phyloP scores from a whole-genome alignment of 2,329 filamentous ascomycete genomes.

The Fusarium chuoi region DNA sequence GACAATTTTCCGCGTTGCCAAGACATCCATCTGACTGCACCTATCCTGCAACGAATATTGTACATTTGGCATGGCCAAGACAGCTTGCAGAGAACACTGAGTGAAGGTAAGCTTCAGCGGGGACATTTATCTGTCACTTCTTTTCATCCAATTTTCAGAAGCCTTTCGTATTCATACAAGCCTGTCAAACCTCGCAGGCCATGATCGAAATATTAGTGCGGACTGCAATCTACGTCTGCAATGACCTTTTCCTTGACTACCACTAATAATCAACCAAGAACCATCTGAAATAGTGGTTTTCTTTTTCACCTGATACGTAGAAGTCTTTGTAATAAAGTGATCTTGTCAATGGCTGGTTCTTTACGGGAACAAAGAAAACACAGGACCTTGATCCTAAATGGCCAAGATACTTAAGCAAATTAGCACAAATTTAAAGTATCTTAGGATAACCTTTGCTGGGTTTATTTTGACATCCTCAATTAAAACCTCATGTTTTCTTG shows the following conservation, averaged over 20 bases:
- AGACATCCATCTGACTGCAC: not conserved
- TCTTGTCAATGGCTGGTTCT: no score
- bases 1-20: not conserved
- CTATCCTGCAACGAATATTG: not conserved
- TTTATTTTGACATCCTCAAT: fast-evolving
- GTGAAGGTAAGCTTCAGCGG: not conserved
- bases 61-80: fast-evolving
- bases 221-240: fast-evolving
- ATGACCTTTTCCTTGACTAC: fast-evolving
- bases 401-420: not conserved
- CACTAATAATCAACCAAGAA: fast-evolving
- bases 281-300: fast-evolving
- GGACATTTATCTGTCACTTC: fast-evolving
- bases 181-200: not conserved
- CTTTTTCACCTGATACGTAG: not conserved
- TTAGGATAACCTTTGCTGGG: fast-evolving
- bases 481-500: not conserved
- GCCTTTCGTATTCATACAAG: no score
- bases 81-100: not conserved
- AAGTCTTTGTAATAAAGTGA: fast-evolving
- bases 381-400: not conserved
- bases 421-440: fast-evolving
- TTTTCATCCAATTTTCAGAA: not conserved
- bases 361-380: not conserved
- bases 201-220: fast-evolving